Evolutionary conservation across 768 basidiomycete species (phyloP), one percentile per base, ranked within the genome.

Genomic region (Roridomyces roridus): DNA sequence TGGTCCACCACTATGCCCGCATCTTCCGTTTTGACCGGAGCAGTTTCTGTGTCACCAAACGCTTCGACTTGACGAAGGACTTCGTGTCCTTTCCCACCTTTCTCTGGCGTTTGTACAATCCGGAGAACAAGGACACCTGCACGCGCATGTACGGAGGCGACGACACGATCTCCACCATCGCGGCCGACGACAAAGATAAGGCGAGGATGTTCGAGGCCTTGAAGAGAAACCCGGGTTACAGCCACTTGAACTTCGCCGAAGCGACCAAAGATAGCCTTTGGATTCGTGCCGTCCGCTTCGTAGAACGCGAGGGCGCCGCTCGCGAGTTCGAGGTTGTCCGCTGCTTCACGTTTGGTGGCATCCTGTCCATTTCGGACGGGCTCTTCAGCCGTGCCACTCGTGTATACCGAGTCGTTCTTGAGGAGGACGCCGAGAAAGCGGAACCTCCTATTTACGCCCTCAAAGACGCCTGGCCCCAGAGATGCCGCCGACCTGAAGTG

Each of bases 381-480:
- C 43, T 51, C 42, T 58, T 58, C 41, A 25, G 50, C 15, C 44
- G 57, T 10, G 57, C 43, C 35, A 58, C 57, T 9, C 28, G 49
- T 17, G 57, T 58, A 5, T 26, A 48, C 36, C 43, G 50, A 2
- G 55, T 57, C 15, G 11, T 57, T 2, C 14, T 44, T 18, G 18
- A 37, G 24, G 47, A 20, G n/a, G 41, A 49, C 9, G 21, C 23
- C 7, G 9, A 28, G 6, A 11, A 29, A 2, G 41, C 21, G 11
- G 18, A 6, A 14, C 40, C 31, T 3, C 20, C 23, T 11, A 40
- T 51, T 11, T 60, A 55, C 26, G 60, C 55, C 17, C 23, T 61
- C 37, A 61, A 60, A 18, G 59, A 60, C 37, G 35, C 50, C 3
- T 60, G 59, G 59, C 23, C 48, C 4, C 23, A 56, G 21, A 29